Conservation (phyloP, 805 yeast species). For the Ogataea paraovalis region DNA sequence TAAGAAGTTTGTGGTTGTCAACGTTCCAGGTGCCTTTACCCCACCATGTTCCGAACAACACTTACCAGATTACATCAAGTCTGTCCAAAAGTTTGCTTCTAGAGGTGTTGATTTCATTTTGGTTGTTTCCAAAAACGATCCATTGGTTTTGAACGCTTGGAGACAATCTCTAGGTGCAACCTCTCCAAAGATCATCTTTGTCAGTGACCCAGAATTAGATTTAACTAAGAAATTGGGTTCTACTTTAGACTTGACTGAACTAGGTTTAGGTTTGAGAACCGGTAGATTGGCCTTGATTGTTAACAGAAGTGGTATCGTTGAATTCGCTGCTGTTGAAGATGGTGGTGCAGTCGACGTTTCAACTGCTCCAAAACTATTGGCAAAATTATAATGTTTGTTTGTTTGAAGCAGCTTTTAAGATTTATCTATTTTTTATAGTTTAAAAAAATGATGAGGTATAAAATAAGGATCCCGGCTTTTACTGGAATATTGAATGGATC, state of each 20-base stretch:
- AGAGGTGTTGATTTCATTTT: constrained; percentile 63
- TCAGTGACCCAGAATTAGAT: constrained; percentile 55
- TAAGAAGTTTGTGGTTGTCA: constrained; percentile 63
- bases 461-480: no score
- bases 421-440: neutral
- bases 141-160: constrained; percentile 72
- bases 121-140: constrained; percentile 65
- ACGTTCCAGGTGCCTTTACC: constrained; percentile 86
- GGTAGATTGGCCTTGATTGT: constrained; percentile 67
- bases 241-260: constrained; percentile 47
- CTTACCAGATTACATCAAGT: constrained; percentile 60
- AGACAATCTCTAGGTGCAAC: constrained; percentile 41
- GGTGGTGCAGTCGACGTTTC: constrained; percentile 28
- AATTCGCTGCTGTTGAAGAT: constrained; percentile 26
- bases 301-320: constrained; percentile 40
- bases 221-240: constrained; percentile 59
- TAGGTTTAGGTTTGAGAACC: constrained; percentile 56
- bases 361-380: constrained; percentile 22
- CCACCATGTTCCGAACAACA: constrained; percentile 75
- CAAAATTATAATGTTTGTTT: constrained; percentile 25
- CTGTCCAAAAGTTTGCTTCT: constrained; percentile 45
- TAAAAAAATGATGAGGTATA: neutral
- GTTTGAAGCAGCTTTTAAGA: no score
- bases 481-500: neutral
- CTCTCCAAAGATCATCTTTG: constrained; percentile 47